These are phyloP conservation scores for Arthrobotrys megalospora DNA, from an alignment of 2,329 filamentous ascomycete species.

Conservation along the genomic window DNA sequence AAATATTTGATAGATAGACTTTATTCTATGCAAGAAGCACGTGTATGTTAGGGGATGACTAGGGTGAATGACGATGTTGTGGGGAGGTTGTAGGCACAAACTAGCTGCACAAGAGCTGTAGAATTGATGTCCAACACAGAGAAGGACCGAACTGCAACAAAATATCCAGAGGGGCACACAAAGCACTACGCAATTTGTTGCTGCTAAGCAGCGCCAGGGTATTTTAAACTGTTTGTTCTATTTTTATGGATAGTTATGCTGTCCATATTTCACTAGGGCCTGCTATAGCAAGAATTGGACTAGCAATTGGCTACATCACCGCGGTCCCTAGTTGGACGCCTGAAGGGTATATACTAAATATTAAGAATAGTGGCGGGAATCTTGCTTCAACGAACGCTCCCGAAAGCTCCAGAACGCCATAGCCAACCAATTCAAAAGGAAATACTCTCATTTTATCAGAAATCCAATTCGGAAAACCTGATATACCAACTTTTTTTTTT, in stretches of 20 bases:
- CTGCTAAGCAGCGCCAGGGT: too few relatives aligned
- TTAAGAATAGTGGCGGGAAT: slow-evolving; percentile 12
- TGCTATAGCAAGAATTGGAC: slow-evolving; percentile 1
- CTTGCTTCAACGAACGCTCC: slow-evolving; percentile 1
- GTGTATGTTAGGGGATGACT: not conserved
- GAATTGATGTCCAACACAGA: slow-evolving; percentile 25
- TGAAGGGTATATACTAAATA: slow-evolving; percentile 1
- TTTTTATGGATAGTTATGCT: not conserved
- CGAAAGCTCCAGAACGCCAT: slow-evolving; percentile 21
- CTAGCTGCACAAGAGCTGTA: not conserved
- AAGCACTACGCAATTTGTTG: too few relatives aligned
- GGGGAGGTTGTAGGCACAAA: not conserved
- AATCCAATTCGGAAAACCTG: not conserved
- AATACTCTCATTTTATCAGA: not conserved
- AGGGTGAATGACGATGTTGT: slow-evolving; percentile 12
- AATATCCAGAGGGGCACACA: not conserved
- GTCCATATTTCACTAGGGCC: slow-evolving; percentile 1
- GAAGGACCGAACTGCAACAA: slow-evolving; percentile 28
- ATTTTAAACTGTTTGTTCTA: not conserved
- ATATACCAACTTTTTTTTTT: not conserved
- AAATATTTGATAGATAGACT: not conserved
- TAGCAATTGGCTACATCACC: slow-evolving; percentile 4
- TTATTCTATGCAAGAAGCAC: not conserved
- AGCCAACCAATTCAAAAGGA: not conserved
- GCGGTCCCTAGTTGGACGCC: not conserved